Percentiles rank a stretch among this genome's conserved stretches.
Evolutionary conservation across 169 alveolate genomes (phyloP).

Genomic region (Plasmodium adleri): DNA sequence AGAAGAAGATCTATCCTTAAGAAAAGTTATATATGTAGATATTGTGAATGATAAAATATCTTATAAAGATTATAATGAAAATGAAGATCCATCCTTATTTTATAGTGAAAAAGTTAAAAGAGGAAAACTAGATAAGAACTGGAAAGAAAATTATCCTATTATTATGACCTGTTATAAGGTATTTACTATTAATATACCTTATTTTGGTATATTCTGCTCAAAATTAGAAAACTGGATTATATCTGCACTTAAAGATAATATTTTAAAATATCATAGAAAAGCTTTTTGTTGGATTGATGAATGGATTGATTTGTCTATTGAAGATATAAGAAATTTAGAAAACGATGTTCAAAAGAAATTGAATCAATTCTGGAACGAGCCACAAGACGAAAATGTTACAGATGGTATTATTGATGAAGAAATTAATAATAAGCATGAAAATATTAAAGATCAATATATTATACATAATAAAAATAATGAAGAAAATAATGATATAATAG

Average conservation of each 20-base stretch:
- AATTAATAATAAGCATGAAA: background rate
- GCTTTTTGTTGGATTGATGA: slow-evolving; percentile 84
- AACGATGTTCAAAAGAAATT: slow-evolving; percentile 79
- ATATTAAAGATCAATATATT: background rate
- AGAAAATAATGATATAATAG: too few species aligned
- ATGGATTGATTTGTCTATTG: slow-evolving; percentile 83
- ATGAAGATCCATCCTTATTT: slow-evolving; percentile 74
- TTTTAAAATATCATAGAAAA: slow-evolving; percentile 79
- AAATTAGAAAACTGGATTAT: slow-evolving; percentile 84
- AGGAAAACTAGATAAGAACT: slow-evolving; percentile 63
- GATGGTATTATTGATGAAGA: background rate
- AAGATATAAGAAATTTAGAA: slow-evolving; percentile 79
- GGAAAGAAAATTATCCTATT: slow-evolving; percentile 63
- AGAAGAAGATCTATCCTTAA: slow-evolving; percentile 44
- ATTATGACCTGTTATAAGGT: slow-evolving; percentile 84
- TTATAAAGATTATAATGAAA: slow-evolving; percentile 16
- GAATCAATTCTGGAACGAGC: slow-evolving; percentile 71
- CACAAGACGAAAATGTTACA: background rate
- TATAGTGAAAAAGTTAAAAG: slow-evolving; percentile 68
- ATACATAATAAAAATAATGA: too few species aligned
- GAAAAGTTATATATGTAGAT: slow-evolving; percentile 74
- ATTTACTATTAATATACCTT: slow-evolving; percentile 82
- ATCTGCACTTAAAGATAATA: slow-evolving; percentile 75
- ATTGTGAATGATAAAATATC: slow-evolving; percentile 77
- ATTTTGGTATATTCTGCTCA: slow-evolving; percentile 86